A percentile compares a stretch with the other conserved stretches of the same genome.
Evolutionary conservation across 495 filamentous ascomycete genomes (phyloP).

Genomic region (Daldinia grandis): DNA sequence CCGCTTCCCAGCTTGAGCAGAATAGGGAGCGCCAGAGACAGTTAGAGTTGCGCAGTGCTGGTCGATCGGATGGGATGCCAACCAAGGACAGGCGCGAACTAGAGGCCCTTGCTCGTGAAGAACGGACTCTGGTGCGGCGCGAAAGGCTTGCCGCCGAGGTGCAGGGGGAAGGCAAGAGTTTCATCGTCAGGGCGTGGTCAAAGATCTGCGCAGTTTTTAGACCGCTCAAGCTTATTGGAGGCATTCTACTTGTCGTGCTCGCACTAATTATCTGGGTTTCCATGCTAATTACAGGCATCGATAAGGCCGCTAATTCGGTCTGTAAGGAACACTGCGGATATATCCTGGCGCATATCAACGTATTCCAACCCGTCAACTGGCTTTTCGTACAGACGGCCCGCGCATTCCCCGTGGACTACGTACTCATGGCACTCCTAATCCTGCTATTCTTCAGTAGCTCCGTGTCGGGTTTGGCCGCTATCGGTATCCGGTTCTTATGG

Average conservation of each 20-base stretch:
- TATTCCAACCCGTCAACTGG: slow-evolving; percentile 96
- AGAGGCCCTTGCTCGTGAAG: slow-evolving; percentile 85
- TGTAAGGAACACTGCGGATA: slow-evolving; percentile 94
- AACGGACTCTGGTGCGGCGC: slow-evolving; percentile 88
- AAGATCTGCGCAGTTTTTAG: slow-evolving; percentile 79
- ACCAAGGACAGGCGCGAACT: slow-evolving; percentile 88
- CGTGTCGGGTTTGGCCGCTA: slow-evolving; percentile 80
- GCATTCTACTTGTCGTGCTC: slow-evolving; percentile 75
- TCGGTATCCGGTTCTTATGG: slow-evolving; percentile 97
- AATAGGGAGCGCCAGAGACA: slow-evolving; percentile 93
- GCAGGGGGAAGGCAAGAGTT: slow-evolving; percentile 73
- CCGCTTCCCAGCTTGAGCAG: slow-evolving; percentile 76
- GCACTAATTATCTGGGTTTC: slow-evolving; percentile 81
- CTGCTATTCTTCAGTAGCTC: slow-evolving; percentile 87
- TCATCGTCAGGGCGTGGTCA: slow-evolving; percentile 74
- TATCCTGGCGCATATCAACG: slow-evolving; percentile 86
- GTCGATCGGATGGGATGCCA: slow-evolving; percentile 75
- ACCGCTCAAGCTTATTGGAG: slow-evolving; percentile 86
- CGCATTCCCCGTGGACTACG: slow-evolving; percentile 91
- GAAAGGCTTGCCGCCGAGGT: slow-evolving; percentile 86
- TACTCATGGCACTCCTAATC: slow-evolving; percentile 82
- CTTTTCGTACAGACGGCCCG: slow-evolving; percentile 82
- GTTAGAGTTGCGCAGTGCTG: slow-evolving; percentile 84
- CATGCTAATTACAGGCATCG: slow-evolving; percentile 94
- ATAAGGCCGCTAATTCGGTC: slow-evolving; percentile 93